Evolutionary conservation across 2,329 filamentous ascomycete genomes (phyloP), one percentile per base, ranked within the genome.

Genomic region (Allantophomopsis lycopodina): DNA sequence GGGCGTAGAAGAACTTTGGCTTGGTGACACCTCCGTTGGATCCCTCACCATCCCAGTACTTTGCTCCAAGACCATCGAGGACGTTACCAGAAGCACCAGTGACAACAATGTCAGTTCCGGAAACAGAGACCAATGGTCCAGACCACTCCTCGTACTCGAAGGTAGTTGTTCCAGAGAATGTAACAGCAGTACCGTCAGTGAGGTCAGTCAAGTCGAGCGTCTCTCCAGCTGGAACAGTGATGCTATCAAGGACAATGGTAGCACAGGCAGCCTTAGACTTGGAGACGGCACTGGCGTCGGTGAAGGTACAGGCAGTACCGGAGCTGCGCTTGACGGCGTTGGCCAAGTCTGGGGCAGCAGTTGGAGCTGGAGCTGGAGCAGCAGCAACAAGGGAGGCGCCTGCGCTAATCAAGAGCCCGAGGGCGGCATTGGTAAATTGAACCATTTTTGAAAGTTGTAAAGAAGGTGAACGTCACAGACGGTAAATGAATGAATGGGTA

Each of bases 101-200:
- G 18, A 79, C 61, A 34, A 61, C 63, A 49, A 79, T 65, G 41
- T 62, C 57, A 30, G 57, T 69, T 32, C 78, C 79, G 1, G 69
- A 69, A 45, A 82, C 62, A 20, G 67, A 66, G 48, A 83, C 65
- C 12, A 83, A 62, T 35, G 78, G 78, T 0, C 79, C 78, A 2
- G 55, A 54, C 78, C 77, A 83, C 50, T 78, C 70, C 45, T 72
- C 62, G 59, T 79, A 81, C 15, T 65, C 77, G 50, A 78, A 83
- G 40, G 70, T 74, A n/a, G 78, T 83, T 12, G 64, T 71, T 34
- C 79, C 79, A 42, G 72, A 56, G 57, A 83, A 83, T 48, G 69
- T 71, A 45, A 81, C 65, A 40, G 56, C 67, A 17, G 72, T 74
- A 45, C 66, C 68, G 14, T 56, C 51, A 1, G 61, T 62, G 32